phyloP scores from a whole-genome alignment of 176 grass and related monocot species.

The Triticum monococcum region DNA sequence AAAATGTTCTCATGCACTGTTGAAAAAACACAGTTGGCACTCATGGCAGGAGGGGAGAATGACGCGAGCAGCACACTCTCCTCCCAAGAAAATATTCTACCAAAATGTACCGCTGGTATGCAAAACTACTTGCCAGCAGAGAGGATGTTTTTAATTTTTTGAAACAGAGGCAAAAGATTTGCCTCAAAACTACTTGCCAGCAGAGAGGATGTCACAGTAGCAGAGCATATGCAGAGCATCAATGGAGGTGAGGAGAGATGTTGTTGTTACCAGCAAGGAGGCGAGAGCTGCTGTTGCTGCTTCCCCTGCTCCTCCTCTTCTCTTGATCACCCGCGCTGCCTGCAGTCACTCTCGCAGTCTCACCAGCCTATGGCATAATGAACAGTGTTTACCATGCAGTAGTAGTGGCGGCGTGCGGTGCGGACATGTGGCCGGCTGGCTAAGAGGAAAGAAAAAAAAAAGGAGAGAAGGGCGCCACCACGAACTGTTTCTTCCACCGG shows the following conservation, averaged over 20 bases:
- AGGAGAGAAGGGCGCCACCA: slow-evolving; percentile 21
- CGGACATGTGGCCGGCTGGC: slow-evolving; percentile 36
- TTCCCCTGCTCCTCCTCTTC: not conserved
- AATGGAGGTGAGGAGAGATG: slow-evolving; percentile 1
- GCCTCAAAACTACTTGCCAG: not conserved
- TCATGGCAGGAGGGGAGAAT: not conserved
- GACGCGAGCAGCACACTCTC: not conserved
- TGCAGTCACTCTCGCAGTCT: not conserved
- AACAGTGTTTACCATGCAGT: slow-evolving; percentile 33
- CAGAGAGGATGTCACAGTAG: not conserved
- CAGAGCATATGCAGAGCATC: not conserved
- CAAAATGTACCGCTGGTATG: not conserved
- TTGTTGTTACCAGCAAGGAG: slow-evolving; percentile 32
- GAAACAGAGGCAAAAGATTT: too few species aligned
- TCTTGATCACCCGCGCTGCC: slow-evolving; percentile 18
- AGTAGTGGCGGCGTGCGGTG: slow-evolving; percentile 12
- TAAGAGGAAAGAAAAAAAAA: slow-evolving; percentile 24
- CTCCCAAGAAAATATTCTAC: not conserved
- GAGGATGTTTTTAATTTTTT: not conserved
- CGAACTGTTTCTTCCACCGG: slow-evolving; percentile 11
- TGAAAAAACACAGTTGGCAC: not conserved
- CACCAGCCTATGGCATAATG: slow-evolving; percentile 28
- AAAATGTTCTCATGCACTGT: not conserved
- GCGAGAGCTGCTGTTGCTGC: not conserved
- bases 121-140: not conserved